Conservation (phyloP, 2,329 filamentous ascomycete genomes). For the Aspergillus ustus region DNA sequence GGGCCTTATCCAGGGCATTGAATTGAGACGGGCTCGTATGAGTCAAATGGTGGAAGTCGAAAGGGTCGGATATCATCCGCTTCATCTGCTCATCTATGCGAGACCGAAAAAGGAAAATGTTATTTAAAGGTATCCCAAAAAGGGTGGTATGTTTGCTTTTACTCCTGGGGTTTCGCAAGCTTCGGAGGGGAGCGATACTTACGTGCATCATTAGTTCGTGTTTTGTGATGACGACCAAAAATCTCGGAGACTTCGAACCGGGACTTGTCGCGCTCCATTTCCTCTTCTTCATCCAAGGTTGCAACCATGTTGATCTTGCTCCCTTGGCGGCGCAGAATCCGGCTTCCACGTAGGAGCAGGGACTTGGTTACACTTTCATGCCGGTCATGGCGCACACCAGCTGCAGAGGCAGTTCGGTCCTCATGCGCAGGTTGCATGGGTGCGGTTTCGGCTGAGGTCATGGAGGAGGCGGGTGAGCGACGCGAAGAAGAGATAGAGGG, state of each 20-base stretch:
- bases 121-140: background rate
- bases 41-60: conserved; percentile 67
- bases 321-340: conserved; percentile 53
- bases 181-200: conserved; percentile 29
- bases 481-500: conserved; percentile 55
- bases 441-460: conserved; percentile 41
- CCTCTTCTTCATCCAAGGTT: conserved; percentile 47
- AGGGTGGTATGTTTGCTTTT: background rate
- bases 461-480: conserved; percentile 52
- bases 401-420: conserved; percentile 34
- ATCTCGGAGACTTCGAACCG: conserved; percentile 39
- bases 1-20: conserved; percentile 55
- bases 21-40: conserved; percentile 63
- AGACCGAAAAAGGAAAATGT: conserved; percentile 8
- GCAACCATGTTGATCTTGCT: conserved; percentile 51
- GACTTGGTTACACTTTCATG: conserved; percentile 45
- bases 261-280: conserved; percentile 37
- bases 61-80: conserved; percentile 63
- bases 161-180: background rate
- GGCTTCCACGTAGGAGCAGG: conserved; percentile 49
- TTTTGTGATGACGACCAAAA: conserved; percentile 38
- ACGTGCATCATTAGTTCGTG: conserved; percentile 41
- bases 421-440: conserved; percentile 38
- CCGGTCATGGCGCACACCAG: conserved; percentile 37
- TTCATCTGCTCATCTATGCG: conserved; percentile 48